phyloP scores from a whole-genome alignment of 495 filamentous ascomycete genomes.

The Hyaloscypha bicolor region DNA sequence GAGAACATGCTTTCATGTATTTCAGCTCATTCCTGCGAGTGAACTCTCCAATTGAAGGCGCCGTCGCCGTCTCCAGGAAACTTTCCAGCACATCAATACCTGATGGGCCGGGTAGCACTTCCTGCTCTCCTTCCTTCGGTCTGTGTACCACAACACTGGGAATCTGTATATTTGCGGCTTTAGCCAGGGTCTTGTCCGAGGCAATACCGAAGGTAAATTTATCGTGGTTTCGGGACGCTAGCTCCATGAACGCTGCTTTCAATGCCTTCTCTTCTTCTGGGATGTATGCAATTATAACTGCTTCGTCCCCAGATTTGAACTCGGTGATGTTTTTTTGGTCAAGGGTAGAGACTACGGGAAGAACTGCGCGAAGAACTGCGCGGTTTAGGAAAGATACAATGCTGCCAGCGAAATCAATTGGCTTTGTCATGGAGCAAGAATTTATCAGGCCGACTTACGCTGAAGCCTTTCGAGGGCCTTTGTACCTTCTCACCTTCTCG shows the following conservation, averaged over 20 bases:
- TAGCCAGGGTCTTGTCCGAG: conserved; percentile 23
- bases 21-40: conserved; percentile 46
- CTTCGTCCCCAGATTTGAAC: conserved; percentile 43
- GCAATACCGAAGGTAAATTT: conserved; percentile 46
- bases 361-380: conserved; percentile 39
- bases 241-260: conserved; percentile 31
- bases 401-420: conserved; percentile 21
- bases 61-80: conserved; percentile 40
- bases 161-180: not conserved
- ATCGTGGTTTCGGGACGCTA: conserved; percentile 41
- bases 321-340: conserved; percentile 30
- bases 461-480: conserved; percentile 43
- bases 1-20: conserved; percentile 40
- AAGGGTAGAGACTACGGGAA: conserved; percentile 39
- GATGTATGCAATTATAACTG: conserved; percentile 46
- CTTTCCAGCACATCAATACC: conserved; percentile 36
- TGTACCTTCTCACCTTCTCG: conserved; percentile 39
- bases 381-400: conserved; percentile 46
- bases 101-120: conserved; percentile 36
- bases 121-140: conserved; percentile 40
- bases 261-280: conserved; percentile 25
- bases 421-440: not conserved
- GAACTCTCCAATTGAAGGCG: conserved; percentile 46
- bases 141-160: conserved; percentile 44
- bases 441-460: conserved; percentile 33